Percentiles rank a stretch among this genome's conserved stretches.
Evolutionary conservation across 441 rosid species (phyloP).

Genomic region (Populus hybrid): DNA sequence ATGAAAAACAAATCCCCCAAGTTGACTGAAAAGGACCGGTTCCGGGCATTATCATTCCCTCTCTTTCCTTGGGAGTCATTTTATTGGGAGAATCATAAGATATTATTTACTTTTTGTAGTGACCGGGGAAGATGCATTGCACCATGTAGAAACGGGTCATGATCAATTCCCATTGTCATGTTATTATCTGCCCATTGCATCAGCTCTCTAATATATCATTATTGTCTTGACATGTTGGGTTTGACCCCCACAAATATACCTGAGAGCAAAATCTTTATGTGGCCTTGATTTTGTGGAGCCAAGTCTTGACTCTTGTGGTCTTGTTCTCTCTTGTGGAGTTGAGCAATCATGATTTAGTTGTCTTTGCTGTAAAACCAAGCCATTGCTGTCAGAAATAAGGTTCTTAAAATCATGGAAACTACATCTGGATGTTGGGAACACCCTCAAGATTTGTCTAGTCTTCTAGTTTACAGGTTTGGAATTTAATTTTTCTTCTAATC

Average conservation of each 20-base stretch:
- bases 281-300: not conserved
- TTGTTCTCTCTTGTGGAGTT: not conserved
- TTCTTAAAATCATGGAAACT: too few species aligned
- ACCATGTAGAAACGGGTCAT: not conserved
- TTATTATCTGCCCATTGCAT: not conserved
- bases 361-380: not conserved
- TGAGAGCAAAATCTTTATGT: not conserved
- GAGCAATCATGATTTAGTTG: not conserved
- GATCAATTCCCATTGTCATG: not conserved
- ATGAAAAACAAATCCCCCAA: not conserved
- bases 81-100: not conserved
- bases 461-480: too few species aligned
- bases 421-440: too few species aligned
- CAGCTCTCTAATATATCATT: too few species aligned
- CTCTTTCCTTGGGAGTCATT: not conserved
- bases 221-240: not conserved
- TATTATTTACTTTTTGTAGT: not conserved
- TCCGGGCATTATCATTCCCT: not conserved
- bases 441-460: too few species aligned
- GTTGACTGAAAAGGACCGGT: not conserved
- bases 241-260: not conserved
- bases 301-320: not conserved
- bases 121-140: not conserved
- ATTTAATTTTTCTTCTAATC: too few species aligned
- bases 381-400: too few species aligned